Evolutionary conservation across 768 basidiomycete species (phyloP).

Genomic region (Dacryopinax spathularia): DNA sequence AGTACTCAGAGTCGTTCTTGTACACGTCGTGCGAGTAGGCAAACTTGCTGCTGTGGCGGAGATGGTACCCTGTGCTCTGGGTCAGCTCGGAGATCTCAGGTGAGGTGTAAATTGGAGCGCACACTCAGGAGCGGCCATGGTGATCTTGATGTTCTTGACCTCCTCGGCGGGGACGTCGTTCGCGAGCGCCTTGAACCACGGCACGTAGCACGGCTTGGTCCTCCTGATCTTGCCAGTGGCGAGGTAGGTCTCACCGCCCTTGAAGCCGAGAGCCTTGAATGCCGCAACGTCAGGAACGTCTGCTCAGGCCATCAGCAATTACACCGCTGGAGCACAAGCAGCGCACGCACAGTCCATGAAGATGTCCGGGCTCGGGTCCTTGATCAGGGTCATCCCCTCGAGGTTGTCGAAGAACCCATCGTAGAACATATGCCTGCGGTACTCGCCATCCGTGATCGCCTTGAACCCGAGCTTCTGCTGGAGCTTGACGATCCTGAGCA

Average conservation of each 20-base stretch:
- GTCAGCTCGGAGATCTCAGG: slow-evolving; percentile 38
- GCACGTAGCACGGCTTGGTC: slow-evolving; percentile 44
- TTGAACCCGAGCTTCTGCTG: slow-evolving; percentile 8
- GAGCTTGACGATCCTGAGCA: slow-evolving; percentile 8
- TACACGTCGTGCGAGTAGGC: slow-evolving; percentile 35
- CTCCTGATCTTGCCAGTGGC: slow-evolving; percentile 48
- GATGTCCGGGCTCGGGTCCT: slow-evolving; percentile 35
- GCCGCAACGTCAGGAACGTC: slow-evolving; percentile 26
- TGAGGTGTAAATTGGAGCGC: slow-evolving; percentile 54
- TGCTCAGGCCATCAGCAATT: slow-evolving; percentile 7
- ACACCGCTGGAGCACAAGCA: slow-evolving; percentile 9
- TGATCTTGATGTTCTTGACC: slow-evolving; percentile 53
- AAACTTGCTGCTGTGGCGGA: slow-evolving; percentile 16
- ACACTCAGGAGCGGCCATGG: slow-evolving; percentile 54
- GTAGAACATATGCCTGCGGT: slow-evolving; percentile 30
- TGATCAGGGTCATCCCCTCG: slow-evolving; percentile 38
- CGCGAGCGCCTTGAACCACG: slow-evolving; percentile 50
- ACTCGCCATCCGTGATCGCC: slow-evolving; percentile 10
- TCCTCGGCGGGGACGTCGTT: slow-evolving; percentile 45
- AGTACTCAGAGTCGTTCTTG: slow-evolving; percentile 41
- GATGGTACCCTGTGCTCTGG: slow-evolving; percentile 15
- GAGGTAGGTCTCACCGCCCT: slow-evolving; percentile 22
- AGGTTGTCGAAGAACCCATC: slow-evolving; percentile 55
- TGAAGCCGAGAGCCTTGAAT: slow-evolving; percentile 23
- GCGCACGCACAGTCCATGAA: slow-evolving; percentile 14